Conservation (phyloP, 139 green algal genomes). For the Chlorella sorokiniana region DNA sequence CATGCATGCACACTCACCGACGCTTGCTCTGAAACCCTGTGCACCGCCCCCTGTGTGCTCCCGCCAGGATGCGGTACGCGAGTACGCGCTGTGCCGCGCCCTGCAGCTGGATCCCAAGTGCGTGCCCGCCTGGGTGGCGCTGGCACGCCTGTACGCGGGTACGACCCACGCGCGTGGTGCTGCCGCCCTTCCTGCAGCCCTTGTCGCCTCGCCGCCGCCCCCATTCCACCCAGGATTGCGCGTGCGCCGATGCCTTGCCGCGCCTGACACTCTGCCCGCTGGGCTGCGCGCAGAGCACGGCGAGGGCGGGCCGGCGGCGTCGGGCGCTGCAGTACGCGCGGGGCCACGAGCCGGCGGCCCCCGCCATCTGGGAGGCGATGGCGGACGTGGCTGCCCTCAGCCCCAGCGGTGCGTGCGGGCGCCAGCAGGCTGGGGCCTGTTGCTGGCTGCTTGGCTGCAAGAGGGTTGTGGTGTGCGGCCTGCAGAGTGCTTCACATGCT, state of each 20-base stretch:
- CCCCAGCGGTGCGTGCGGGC: constrained; percentile 26
- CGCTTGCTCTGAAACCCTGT: background rate
- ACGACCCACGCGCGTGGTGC: no score
- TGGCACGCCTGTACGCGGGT: constrained; percentile 72
- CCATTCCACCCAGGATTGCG: background rate
- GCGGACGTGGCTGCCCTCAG: constrained; percentile 52
- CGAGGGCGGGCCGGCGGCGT: background rate
- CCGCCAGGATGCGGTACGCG: constrained; percentile 30
- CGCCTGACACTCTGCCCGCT: background rate
- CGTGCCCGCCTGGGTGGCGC: constrained; percentile 66
- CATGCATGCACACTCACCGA: background rate
- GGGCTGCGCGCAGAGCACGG: background rate
- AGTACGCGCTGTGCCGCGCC: constrained; percentile 68
- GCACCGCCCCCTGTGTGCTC: background rate
- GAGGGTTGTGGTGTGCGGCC: background rate
- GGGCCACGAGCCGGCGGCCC: constrained; percentile 54
- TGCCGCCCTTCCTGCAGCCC: no score
- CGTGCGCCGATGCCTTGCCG: no score
- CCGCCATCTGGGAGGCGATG: constrained; percentile 82
- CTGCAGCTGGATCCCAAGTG: constrained; percentile 75
- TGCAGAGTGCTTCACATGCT: background rate
- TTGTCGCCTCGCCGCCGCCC: background rate
- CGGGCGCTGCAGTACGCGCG: constrained; percentile 62
- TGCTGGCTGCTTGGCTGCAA: background rate
- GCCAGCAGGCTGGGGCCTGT: no score